Evolutionary conservation across 345 rosid species (phyloP).

Genomic region (Hibiscus mutabilis): DNA sequence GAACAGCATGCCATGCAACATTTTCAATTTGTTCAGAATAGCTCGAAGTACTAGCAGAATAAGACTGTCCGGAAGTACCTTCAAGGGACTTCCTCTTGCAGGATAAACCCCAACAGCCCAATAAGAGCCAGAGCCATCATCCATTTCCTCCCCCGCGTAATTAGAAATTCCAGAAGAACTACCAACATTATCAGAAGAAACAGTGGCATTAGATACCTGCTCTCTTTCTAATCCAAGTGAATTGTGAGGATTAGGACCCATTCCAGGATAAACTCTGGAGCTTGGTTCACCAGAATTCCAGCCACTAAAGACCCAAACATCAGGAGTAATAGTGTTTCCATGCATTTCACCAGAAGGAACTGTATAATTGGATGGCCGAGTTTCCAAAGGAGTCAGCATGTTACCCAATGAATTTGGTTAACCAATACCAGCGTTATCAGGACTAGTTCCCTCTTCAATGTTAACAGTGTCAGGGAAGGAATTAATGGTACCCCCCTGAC

Average conservation of each 20-base stretch:
- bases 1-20: slow-evolving; percentile 30
- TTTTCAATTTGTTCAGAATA: slow-evolving; percentile 40
- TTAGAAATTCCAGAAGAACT: slow-evolving; percentile 54
- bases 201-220: slow-evolving; percentile 18
- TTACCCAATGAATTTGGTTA: slow-evolving; percentile 35
- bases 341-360: slow-evolving; percentile 35
- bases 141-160: slow-evolving; percentile 42
- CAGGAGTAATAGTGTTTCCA: slow-evolving; percentile 31
- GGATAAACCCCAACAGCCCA: slow-evolving; percentile 66
- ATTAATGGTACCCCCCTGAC: slow-evolving; percentile 39
- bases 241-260: slow-evolving; percentile 19
- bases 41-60: slow-evolving; percentile 45
- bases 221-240: slow-evolving; percentile 28
- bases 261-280: slow-evolving; percentile 28
- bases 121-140: slow-evolving; percentile 49
- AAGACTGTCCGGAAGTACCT: slow-evolving; percentile 59
- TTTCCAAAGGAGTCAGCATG: slow-evolving; percentile 41
- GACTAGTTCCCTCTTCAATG: slow-evolving; percentile 41
- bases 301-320: slow-evolving; percentile 33
- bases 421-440: slow-evolving; percentile 25
- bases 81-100: slow-evolving; percentile 89
- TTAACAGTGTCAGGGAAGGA: slow-evolving; percentile 47
- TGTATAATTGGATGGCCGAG: slow-evolving; percentile 29
- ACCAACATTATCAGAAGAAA: slow-evolving; percentile 32
- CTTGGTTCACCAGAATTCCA: slow-evolving; percentile 71